Percentiles rank a stretch among this genome's conserved stretches.
Evolutionary conservation across 768 basidiomycete species (phyloP).

Genomic region (Daedaleopsis nitida): DNA sequence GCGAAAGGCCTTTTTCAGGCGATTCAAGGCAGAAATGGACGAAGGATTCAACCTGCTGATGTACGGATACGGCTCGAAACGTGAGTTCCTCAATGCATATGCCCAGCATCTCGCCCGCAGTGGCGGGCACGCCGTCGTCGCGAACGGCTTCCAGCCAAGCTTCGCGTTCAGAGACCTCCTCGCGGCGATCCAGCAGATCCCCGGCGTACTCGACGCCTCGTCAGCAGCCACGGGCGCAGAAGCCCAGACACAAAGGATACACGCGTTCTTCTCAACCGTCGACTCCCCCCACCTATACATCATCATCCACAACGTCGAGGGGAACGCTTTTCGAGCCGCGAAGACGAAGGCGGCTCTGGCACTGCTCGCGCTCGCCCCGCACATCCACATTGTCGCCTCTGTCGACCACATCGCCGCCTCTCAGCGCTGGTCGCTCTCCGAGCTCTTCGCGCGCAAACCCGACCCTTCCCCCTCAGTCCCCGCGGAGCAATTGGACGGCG

Average conservation of each 20-base stretch:
- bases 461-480: constrained; percentile 29
- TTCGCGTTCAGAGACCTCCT: constrained; percentile 43
- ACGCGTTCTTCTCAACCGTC: constrained; percentile 55
- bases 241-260: constrained; percentile 59
- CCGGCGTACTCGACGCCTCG: constrained; percentile 24
- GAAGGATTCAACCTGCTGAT: constrained; percentile 88
- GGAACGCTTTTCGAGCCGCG: constrained; percentile 62
- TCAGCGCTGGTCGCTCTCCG: constrained; percentile 79
- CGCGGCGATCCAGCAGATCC: constrained; percentile 53
- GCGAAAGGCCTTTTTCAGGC: constrained; percentile 48
- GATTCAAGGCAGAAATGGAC: constrained; percentile 69
- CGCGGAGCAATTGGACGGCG: constrained; percentile 12
- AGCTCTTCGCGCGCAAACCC: constrained; percentile 43
- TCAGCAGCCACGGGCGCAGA: constrained; percentile 34
- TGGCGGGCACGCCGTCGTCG: constrained; percentile 21
- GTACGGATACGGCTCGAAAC: constrained; percentile 91
- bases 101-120: constrained; percentile 48
- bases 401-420: constrained; percentile 85
- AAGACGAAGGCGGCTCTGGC: constrained; percentile 70
- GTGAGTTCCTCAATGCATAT: constrained; percentile 72
- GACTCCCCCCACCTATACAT: constrained; percentile 63
- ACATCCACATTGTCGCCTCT: constrained; percentile 82
- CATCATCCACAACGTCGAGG: constrained; percentile 89
- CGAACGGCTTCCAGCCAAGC: constrained; percentile 25
- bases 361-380: constrained; percentile 69